Percentiles rank a stretch among this genome's conserved stretches.
phyloP scores from a whole-genome alignment of 108 stramenopile genomes.

The Mayamaea pseudoterrestris region DNA sequence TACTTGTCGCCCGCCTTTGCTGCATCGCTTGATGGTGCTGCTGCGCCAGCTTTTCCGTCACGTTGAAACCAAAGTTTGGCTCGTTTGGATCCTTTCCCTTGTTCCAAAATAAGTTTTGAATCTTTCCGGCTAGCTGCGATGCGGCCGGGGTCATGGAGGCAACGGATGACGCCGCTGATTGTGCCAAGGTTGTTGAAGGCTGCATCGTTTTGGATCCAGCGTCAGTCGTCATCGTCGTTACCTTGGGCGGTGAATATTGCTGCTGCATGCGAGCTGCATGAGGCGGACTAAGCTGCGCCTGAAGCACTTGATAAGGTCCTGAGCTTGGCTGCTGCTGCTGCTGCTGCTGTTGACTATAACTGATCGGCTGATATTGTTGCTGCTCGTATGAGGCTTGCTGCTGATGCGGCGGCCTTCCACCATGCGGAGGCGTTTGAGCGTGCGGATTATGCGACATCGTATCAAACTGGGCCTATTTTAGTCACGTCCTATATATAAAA shows the following conservation, averaged over 20 bases:
- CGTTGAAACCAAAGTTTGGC: conserved; percentile 33
- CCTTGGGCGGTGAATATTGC: not conserved
- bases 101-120: not conserved
- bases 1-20: not conserved
- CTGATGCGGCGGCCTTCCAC: no score
- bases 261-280: not conserved
- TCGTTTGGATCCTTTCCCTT: not conserved
- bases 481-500: no score
- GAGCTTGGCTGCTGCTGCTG: not conserved
- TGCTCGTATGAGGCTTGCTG: no score
- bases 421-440: no score
- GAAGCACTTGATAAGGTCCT: conserved; percentile 1
- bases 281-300: conserved; percentile 5
- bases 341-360: conserved; percentile 1
- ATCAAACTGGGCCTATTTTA: no score
- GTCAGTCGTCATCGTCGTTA: not conserved
- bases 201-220: not conserved
- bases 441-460: no score
- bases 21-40: conserved; percentile 25
- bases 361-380: no score
- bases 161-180: not conserved
- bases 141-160: no score
- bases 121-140: no score
- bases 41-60: conserved; percentile 27
- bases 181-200: not conserved